These are phyloP conservation scores for Penicillium dipodomyicola DNA, from an alignment of 495 filamentous ascomycete genomes.

Conservation along the genomic window DNA sequence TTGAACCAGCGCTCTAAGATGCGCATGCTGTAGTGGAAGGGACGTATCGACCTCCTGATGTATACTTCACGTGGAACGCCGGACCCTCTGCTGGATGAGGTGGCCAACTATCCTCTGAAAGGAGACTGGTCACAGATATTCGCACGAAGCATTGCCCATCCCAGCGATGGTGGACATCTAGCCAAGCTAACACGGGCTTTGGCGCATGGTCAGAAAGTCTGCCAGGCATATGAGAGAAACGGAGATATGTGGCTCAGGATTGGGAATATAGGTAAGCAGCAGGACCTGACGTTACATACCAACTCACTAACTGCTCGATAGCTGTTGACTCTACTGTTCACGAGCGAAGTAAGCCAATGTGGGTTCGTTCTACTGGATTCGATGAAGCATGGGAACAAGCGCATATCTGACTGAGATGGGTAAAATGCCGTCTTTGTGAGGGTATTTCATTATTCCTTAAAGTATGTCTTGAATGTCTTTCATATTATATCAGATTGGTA, in stretches of 20 bases:
- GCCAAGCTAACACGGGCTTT: conserved; percentile 71
- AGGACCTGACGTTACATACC: background rate
- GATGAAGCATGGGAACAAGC: conserved; percentile 37
- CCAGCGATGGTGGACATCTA: conserved; percentile 72
- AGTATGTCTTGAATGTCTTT: background rate
- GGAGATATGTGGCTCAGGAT: conserved; percentile 70
- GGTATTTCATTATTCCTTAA: background rate
- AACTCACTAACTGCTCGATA: conserved; percentile 21
- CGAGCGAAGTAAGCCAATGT: conserved; percentile 20
- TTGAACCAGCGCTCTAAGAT: conserved; percentile 46
- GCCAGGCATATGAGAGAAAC: conserved; percentile 41
- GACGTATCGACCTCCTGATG: conserved; percentile 63
- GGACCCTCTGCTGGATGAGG: conserved; percentile 51
- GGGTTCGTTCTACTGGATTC: conserved; percentile 39
- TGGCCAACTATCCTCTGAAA: conserved; percentile 47
- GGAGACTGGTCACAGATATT: conserved; percentile 56
- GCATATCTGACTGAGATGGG: conserved; percentile 21
- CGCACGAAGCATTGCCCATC: conserved; percentile 47
- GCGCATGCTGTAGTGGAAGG: conserved; percentile 74
- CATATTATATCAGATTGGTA: too few species aligned
- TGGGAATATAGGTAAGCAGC: conserved; percentile 49
- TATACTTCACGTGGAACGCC: conserved; percentile 62
- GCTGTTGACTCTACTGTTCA: conserved; percentile 36
- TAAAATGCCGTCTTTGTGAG: background rate
- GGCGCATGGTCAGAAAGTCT: conserved; percentile 52